These are phyloP conservation scores for Annona squamosa DNA, from an alignment of 164 flowering plant genomes.

Conservation along the genomic window DNA sequence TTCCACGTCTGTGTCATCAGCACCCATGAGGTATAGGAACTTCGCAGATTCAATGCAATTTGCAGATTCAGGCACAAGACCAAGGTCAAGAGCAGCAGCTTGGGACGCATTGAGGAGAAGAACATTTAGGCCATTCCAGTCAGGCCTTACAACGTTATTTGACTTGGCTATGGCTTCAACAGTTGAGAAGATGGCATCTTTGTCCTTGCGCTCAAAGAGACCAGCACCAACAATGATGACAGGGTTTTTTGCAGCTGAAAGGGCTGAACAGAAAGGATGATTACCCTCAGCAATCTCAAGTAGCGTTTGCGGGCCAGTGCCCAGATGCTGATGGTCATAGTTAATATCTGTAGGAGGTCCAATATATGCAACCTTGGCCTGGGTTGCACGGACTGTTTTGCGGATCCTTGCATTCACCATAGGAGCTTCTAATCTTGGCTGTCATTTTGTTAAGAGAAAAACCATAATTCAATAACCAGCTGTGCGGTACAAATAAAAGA, in stretches of 20 bases:
- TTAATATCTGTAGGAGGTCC: constrained; percentile 85
- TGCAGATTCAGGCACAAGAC: constrained; percentile 72
- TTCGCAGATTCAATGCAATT: constrained; percentile 66
- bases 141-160: constrained; percentile 60
- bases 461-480: too few species aligned
- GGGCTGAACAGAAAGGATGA: constrained; percentile 64
- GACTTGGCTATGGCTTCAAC: constrained; percentile 64
- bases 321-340: constrained; percentile 82
- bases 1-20: constrained; percentile 81
- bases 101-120: constrained; percentile 92
- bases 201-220: constrained; percentile 70
- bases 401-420: constrained; percentile 97
- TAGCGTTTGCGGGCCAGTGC: constrained; percentile 79
- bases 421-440: constrained; percentile 99
- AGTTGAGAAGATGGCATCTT: constrained; percentile 60
- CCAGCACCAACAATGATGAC: constrained; percentile 89
- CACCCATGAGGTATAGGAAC: constrained; percentile 87
- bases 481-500: too few species aligned
- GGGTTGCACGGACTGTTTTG: constrained; percentile 68
- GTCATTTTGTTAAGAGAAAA: constrained; percentile 11
- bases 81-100: constrained; percentile 95
- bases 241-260: constrained; percentile 76
- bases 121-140: constrained; percentile 89
- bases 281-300: constrained; percentile 75
- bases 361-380: constrained; percentile 92